Evolutionary conservation across 179 eudicot species (phyloP), one percentile per base, ranked within the genome.

Genomic region (Monotropa hypopitys): DNA sequence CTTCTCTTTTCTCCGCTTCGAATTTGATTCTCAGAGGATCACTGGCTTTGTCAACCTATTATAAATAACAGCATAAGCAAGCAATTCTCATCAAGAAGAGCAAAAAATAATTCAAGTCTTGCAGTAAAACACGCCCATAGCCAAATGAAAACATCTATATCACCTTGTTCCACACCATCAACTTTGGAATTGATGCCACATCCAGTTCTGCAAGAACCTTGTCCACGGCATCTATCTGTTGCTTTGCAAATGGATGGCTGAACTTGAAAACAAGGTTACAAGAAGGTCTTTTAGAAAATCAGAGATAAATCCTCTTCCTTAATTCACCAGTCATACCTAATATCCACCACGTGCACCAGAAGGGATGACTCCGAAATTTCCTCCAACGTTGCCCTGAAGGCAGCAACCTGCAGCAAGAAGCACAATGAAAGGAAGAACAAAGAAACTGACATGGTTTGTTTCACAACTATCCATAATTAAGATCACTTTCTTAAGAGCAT

Each of bases 371-470:
- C 99, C 8, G 97, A 82, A 77, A 95, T 91, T 83, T 95, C 99
- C 85, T 95, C 99, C 78, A 95, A 82, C 7, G 99, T 93, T 80
- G 99, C 99, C 86, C 99, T 88, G 86, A 95, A 95, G 61, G 99
- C 99, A 86, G 99, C 99, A 81, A 95, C 92, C 99, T 95, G 84
- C 59, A 78, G 77, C 69, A 78, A 82, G 78, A 73, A 78, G 56
- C 50, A 66, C 45, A 18, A 46, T 57, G 74, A 42, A 32, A 28
- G 23, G 43, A 8, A 32, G 8, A 28, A 32, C 67, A 30, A 13
- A 61, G 38, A 61, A 59, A 59, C 35, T 59, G 28, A 28, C 33
- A 26, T 28, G 4, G 40, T 38, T 38, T 38, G 40, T 38, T 38
- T 5, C 5, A 38, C 40, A 38, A 38, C 4, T 5, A 38, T 5